Evolutionary conservation across 805 yeast species (phyloP), one percentile per base, ranked within the genome.

Genomic region (Danielia reshetovae): DNA sequence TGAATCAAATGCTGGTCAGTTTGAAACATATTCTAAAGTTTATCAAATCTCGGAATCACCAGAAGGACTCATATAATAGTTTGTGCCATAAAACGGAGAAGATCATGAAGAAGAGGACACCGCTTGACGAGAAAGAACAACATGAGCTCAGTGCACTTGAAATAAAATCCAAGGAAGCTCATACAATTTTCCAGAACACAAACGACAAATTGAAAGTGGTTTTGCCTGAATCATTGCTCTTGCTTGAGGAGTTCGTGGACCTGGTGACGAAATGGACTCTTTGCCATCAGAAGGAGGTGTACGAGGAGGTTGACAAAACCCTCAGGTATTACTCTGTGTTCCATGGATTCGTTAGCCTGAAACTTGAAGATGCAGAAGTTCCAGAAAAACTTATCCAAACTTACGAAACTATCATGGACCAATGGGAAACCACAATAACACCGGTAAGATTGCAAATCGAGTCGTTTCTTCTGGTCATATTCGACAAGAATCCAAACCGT

Each of bases 231-330:
- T 60, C 65, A 3, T 48, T 72, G 30, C 54, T 59, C 3, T 60
- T 66, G 12, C 45, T 74, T 29, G 74, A 75, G 23, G 81, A 75
- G 43, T 74, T 74, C 39, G 51, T 74, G 8, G 71, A 64, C 29
- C 57, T 59, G 33, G 38, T 75, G 10, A 54, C 72, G 1, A 53
- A 63, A 30, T 58, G 65, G 41, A 34, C 65, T 1, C 49, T 71
- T 25, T 62, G 57, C 42, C 60, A 65, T 23, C 68, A 73, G 30
- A 23, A 49, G 15, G 68, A 64, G 12, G 54, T 66, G 2, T 57
- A 51, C 35, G 43, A 55, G 18, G 48, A 54, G 16, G 46, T 73
- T 17, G 34, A 54, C 32, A 59, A 59, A 4, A 51, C 61, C 23
- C 25, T 62, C 24, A 23, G 34, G 9, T 52, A 52, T 36, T 60